A percentile compares a stretch with the other conserved stretches of the same genome.
Evolutionary conservation across 768 basidiomycete species (phyloP).

Genomic region (Pulveroboletus sp.): DNA sequence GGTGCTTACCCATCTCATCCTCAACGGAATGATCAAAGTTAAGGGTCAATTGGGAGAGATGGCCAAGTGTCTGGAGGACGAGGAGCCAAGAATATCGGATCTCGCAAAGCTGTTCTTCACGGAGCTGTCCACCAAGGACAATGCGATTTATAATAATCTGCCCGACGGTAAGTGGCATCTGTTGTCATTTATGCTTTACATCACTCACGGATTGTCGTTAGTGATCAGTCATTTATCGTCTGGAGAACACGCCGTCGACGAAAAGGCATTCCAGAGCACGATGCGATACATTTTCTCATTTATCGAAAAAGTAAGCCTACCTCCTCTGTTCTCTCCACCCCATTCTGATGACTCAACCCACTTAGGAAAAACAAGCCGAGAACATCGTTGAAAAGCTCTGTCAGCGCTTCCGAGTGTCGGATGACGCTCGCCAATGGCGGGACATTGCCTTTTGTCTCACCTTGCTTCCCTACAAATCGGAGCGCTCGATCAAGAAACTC

Average conservation of each 20-base stretch:
- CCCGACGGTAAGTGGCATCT: constrained; percentile 66
- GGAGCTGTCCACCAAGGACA: constrained; percentile 94
- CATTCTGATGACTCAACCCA: not conserved
- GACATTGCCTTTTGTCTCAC: constrained; percentile 97
- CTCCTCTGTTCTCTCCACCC: not conserved
- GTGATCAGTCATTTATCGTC: constrained; percentile 94
- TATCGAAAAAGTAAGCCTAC: constrained; percentile 80
- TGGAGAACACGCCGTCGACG: constrained; percentile 89
- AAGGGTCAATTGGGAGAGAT: constrained; percentile 99
- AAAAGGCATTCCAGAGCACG: constrained; percentile 88
- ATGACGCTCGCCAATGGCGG: constrained; percentile 93
- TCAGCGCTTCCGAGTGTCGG: constrained; percentile 86
- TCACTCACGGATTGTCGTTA: constrained; percentile 25
- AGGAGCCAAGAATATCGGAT: constrained; percentile 82
- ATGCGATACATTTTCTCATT: constrained; percentile 95
- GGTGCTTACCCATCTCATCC: constrained; percentile 94
- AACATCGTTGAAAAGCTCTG: constrained; percentile 97
- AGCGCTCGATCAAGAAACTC: constrained; percentile 93
- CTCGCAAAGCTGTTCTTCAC: constrained; percentile 98
- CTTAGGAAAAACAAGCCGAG: constrained; percentile 96
- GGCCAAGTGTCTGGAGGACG: constrained; percentile 98
- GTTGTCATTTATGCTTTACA: too few species aligned
- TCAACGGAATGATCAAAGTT: constrained; percentile 99
- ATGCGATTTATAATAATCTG: constrained; percentile 98
- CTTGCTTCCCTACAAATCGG: constrained; percentile 93